Conservation (phyloP, 164 flowering plant species). For the Vitis vinifera region ASM3070453v1 NC_081818.1:7485501-7486000, state of each 20-base stretch:
- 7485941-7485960: constrained; percentile 79
- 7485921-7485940: constrained; percentile 87
- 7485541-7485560: not conserved
- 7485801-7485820: constrained; percentile 40
- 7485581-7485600: constrained; percentile 2
- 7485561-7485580: not conserved
- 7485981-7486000: constrained; percentile 94
- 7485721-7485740: constrained; percentile 96
- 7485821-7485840: constrained; percentile 49
- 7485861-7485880: constrained; percentile 84
- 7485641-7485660: constrained; percentile 99
- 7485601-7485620: constrained; percentile 66
- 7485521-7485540: too few relatives aligned
- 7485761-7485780: constrained; percentile 76
- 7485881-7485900: constrained; percentile 93
- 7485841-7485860: constrained; percentile 64
- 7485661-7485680: constrained; percentile 97
- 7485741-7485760: constrained; percentile 94
- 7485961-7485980: constrained; percentile 78
- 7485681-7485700: constrained; percentile 98
- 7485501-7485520: too few relatives aligned
- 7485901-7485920: constrained; percentile 88
- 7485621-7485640: constrained; percentile 99
- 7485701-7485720: constrained; percentile 91
- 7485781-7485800: constrained; percentile 54